phyloP scores from a whole-genome alignment of 345 rosid genomes.

The Arabidopsis arenosa region DNA sequence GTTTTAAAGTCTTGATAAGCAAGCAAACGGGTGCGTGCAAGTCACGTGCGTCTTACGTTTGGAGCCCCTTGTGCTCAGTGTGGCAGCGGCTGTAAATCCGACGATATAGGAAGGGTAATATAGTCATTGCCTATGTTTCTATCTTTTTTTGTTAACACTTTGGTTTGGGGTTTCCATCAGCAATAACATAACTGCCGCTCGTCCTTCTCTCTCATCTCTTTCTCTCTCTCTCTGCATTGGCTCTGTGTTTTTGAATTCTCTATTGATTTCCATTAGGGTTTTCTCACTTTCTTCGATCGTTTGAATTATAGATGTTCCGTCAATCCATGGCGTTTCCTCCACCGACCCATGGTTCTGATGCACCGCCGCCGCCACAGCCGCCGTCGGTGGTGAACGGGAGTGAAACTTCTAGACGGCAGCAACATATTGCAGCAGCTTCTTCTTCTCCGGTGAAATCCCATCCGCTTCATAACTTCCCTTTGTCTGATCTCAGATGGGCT shows the following conservation, averaged over 20 bases:
- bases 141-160: conserved; percentile 11
- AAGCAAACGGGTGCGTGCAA: conserved; percentile 35
- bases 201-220: conserved; percentile 22
- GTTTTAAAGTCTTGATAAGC: conserved; percentile 28
- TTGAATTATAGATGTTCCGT: conserved; percentile 39
- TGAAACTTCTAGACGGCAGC: conserved; percentile 44
- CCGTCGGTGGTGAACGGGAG: conserved; percentile 27
- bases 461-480: conserved; percentile 72
- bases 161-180: conserved; percentile 22
- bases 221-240: conserved; percentile 26
- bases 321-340: conserved; percentile 42
- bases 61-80: neutral
- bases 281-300: neutral
- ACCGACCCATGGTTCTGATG: conserved; percentile 36
- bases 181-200: conserved; percentile 47
- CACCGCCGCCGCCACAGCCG: conserved; percentile 29
- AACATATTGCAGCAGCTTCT: conserved; percentile 56
- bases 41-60: conserved; percentile 44
- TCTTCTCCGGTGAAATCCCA: conserved; percentile 60
- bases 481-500: conserved; percentile 68
- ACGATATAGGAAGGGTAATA: neutral
- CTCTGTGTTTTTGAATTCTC: conserved; percentile 31
- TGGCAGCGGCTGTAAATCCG: conserved; percentile 9
- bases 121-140: neutral
- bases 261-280: conserved; percentile 34